A percentile compares a stretch with the other conserved stretches of the same genome.
These are phyloP conservation scores for Eucalyptus sideroxylon DNA, from an alignment of 345 rosid species.

Conservation along the genomic window DNA sequence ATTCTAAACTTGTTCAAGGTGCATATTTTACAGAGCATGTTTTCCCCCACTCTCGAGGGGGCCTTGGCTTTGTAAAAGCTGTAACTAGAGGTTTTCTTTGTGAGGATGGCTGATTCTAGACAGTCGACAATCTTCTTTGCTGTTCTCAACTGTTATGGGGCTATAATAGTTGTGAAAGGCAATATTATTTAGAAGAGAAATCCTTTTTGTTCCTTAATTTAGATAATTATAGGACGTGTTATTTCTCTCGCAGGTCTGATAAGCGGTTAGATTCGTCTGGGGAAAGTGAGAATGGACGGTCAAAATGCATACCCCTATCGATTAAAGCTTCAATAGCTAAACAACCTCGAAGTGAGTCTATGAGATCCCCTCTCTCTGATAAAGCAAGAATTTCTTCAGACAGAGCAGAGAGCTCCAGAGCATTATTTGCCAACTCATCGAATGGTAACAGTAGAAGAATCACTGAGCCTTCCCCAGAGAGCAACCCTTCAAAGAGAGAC, in stretches of 20 bases:
- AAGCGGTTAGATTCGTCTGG: constrained; percentile 39
- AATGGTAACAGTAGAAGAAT: constrained; percentile 45
- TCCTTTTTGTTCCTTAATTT: neutral
- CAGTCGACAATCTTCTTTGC: neutral
- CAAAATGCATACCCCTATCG: constrained; percentile 47
- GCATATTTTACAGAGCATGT: neutral
- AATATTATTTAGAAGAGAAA: neutral
- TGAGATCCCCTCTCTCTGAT: constrained; percentile 65
- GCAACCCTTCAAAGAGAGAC: constrained; percentile 27
- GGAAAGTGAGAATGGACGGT: constrained; percentile 31
- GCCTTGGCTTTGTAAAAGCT: neutral
- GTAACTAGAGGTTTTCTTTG: neutral
- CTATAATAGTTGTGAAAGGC: neutral
- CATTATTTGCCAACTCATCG: neutral
- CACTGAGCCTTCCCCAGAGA: constrained; percentile 20
- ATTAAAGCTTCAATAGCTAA: constrained; percentile 55
- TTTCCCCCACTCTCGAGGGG: neutral
- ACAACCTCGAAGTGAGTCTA: constrained; percentile 44
- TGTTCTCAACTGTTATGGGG: neutral
- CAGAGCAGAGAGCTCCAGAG: constrained; percentile 16
- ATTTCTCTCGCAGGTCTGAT: constrained; percentile 26
- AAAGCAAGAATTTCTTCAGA: constrained; percentile 50
- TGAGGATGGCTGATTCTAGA: neutral
- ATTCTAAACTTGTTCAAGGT: neutral
- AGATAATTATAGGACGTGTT: neutral